phyloP scores from a whole-genome alignment of 495 filamentous ascomycete genomes.

The Talaromyces proteolyticus region DNA sequence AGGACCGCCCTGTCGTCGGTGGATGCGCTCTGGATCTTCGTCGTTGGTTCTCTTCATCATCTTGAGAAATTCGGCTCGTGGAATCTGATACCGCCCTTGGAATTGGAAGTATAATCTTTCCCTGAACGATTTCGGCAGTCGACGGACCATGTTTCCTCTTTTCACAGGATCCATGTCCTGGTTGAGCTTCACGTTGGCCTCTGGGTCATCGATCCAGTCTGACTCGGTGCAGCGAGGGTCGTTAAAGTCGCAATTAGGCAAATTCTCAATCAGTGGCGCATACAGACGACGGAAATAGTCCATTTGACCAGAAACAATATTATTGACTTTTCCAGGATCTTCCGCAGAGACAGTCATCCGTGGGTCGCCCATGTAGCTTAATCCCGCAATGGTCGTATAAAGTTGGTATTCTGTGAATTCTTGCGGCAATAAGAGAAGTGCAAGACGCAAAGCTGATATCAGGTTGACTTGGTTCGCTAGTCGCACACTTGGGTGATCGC shows the following conservation, averaged over 20 bases:
- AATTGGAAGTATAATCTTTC: slow-evolving; percentile 90
- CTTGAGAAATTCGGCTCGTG: slow-evolving; percentile 72
- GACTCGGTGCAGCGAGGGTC: slow-evolving; percentile 56
- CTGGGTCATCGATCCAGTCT: slow-evolving; percentile 62
- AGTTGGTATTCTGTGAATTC: slow-evolving; percentile 82
- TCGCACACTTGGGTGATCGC: slow-evolving; percentile 85
- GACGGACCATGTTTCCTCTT: slow-evolving; percentile 92
- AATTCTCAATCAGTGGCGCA: slow-evolving; percentile 75
- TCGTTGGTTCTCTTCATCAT: slow-evolving; percentile 69
- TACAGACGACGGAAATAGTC: slow-evolving; percentile 87
- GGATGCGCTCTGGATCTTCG: slow-evolving; percentile 61
- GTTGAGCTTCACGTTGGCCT: slow-evolving; percentile 52
- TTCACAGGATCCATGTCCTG: slow-evolving; percentile 91
- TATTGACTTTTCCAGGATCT: slow-evolving; percentile 85
- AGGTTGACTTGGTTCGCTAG: slow-evolving; percentile 94
- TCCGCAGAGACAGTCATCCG: slow-evolving; percentile 86
- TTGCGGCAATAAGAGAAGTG: slow-evolving; percentile 76
- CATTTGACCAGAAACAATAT: slow-evolving; percentile 90
- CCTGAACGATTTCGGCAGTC: slow-evolving; percentile 82
- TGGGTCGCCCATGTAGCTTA: slow-evolving; percentile 91
- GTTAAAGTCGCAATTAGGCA: slow-evolving; percentile 81
- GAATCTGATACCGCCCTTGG: slow-evolving; percentile 82
- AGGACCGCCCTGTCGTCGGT: slow-evolving; percentile 66
- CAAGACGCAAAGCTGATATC: slow-evolving; percentile 82
- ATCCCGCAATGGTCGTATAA: slow-evolving; percentile 81